Base-by-base conservation (phyloP, 2,329 filamentous ascomycete species). In the Scolecobasidium constrictum region DNA sequence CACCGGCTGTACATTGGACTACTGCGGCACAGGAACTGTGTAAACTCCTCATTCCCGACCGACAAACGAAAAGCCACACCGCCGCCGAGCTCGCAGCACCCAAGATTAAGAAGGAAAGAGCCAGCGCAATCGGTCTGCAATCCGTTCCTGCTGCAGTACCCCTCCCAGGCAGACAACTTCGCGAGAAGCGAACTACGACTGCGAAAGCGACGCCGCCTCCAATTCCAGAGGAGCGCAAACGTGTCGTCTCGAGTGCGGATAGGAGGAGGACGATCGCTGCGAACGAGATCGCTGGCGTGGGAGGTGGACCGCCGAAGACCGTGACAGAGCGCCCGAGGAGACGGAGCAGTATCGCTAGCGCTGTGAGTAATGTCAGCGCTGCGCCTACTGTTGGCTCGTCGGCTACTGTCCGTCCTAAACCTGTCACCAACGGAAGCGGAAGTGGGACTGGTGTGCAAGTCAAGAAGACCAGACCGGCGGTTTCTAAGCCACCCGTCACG, bases 1-100 rank as follows among this genome's bases (percentile, higher is more conserved):
- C 82, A 1, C 86, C 88, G 3, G 83, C 88, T 35, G 81, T 96
- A 1, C 74, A 84, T 35, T 96, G 90, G 92, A 75, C 81, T 0
- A 74, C 82, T 20, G 87, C 88, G n/a, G 75, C 85, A 0, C 76
- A 86, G 52, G 87, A 94, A 56, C 66, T 96, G 11, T 84, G 79
- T 53, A 87, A 85, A 56, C 60, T 93, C 4, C 72, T 96, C 17
- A 83, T 95, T 44, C 92, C 90, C 0, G 72, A 82, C 50, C 75
- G 87, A 3, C 77, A 86, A 51, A 87, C 83, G 0, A 72, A 71
- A 41, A 94, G 87, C 62, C 86, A 75, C 60, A 81, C 70, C 22
- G 73, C 80, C 6, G 84, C 93, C 51, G 87, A 95, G 36, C 70
- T 96, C 5, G 74, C 42, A 63, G 78, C 51, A 64, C 70, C 44